Base-by-base conservation (phyloP, 2,329 filamentous ascomycete genomes). In the Cercospora nicotianae region DNA sequence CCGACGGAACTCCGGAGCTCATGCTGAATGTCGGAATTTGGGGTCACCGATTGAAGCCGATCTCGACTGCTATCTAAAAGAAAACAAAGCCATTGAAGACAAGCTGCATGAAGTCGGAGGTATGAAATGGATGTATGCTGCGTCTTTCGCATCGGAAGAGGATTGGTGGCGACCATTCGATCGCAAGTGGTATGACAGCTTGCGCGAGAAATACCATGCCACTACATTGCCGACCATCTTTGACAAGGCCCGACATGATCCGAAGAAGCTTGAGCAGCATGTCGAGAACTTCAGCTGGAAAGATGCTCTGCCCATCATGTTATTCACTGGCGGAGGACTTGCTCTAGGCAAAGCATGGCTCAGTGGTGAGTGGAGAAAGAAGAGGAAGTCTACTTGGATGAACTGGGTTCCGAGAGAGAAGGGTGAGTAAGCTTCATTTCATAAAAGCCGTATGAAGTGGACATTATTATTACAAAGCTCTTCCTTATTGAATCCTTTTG, bases 151-250 rank as follows among this genome's bases (percentile, higher is more conserved):
- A 77, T 84, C 86, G n/a, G 86, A 91, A 74, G 80, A 84, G 0
- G 87, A 91, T 75, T 92, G 91, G 79, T 91, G 89, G 89, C 74
- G 80, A 39, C 81, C 87, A 59, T 91, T 91, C 76, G 83, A 86
- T 55, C 79, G 81, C 51, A 74, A 76, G 20, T 87, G 84, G 84
- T 92, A 92, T 77, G 85, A 90, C 20, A 80, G 74, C 1, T 80
- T 92, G 71, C 81, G 90, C 9, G 69, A 74, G 20, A 90, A 89
- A 75, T 92, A 90, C 78, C 77, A 83, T 62, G 90, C 89, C 13
- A 81, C 80, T 0, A 81, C 82, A 3, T 79, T 92, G 73, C 90
- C 90, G 20, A 88, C 81, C 48, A 88, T 92, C 5, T 91, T 88
- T 79, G 88, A 92, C 73, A 92, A 93, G 80, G 87, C 90, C 53